Percentiles rank a stretch among this genome's conserved stretches.
phyloP scores from a whole-genome alignment of 805 yeast genomes.

The Tetrapisispora namnaoensis region DNA sequence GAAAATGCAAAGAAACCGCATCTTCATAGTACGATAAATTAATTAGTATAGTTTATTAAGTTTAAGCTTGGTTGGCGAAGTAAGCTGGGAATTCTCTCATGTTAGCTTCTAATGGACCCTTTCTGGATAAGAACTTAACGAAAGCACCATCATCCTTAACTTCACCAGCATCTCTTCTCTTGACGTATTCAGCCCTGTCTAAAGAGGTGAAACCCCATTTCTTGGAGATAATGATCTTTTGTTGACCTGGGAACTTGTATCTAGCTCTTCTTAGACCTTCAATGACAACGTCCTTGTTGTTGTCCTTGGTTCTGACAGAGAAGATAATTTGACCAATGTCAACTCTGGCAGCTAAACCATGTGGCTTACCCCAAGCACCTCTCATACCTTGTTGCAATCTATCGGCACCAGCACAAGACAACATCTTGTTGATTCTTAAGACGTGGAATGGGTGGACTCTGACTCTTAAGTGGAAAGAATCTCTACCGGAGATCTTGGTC shows the following conservation, averaged over 20 bases:
- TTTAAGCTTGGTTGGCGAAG: conserved; percentile 39
- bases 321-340: conserved; percentile 96
- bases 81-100: conserved; percentile 88
- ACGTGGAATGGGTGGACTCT: conserved; percentile 99
- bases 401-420: conserved; percentile 99
- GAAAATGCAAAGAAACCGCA: neutral
- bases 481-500: conserved; percentile 97
- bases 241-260: conserved; percentile 99
- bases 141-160: conserved; percentile 99
- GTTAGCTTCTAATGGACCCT: conserved; percentile 92
- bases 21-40: neutral
- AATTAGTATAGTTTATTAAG: neutral
- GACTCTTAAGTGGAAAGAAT: conserved; percentile 98
- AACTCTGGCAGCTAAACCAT: conserved; percentile 99
- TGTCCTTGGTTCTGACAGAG: conserved; percentile 97
- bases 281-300: conserved; percentile 92
- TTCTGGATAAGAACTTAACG: conserved; percentile 95
- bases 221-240: conserved; percentile 97
- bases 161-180: conserved; percentile 93
- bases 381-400: conserved; percentile 99
- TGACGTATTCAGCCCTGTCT: conserved; percentile 93
- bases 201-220: conserved; percentile 99
- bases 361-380: conserved; percentile 99
- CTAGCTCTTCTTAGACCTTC: conserved; percentile 99
- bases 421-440: conserved; percentile 99